Base-by-base conservation (phyloP, 495 filamentous ascomycete genomes). In the Jackrogersella minutella region DNA sequence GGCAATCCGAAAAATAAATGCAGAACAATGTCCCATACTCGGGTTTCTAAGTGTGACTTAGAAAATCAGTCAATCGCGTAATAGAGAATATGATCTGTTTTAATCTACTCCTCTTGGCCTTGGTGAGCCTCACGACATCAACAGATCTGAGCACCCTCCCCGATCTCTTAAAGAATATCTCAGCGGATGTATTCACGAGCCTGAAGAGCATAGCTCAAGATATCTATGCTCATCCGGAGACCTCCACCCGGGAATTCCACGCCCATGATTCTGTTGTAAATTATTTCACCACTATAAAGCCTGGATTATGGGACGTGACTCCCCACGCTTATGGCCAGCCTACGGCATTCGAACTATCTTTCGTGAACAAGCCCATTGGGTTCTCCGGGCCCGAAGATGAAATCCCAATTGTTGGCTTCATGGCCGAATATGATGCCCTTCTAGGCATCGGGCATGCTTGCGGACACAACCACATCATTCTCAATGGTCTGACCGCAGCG, bases 171-270 rank as follows among this genome's bases (percentile, higher is more conserved):
- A 54, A 69, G 22, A 55, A n/a, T 1, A 69, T 58, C 40, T 69
- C 66, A 19, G 61, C 44, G 11, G 53, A 57, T 37, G 64, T 70
- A 43, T 73, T 69, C 58, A 63, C 70, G 2, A 58, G 24, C 13
- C 60, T 70, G 14, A 55, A 70, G 31, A 28, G 13, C 11, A 68
- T 73, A 37, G 44, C 63, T 3, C 47, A 62, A 31, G 41, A 68
- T 21, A 82, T 85, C 50, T 80, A 77, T 71, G 77, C 72, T 1
- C 74, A 84, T 47, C 82, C 82, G 1, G 81, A 85, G 63, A 73
- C 79, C 4, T 78, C 77, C 3, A 80, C 79, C 19, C 43, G 79
- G 52, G 82, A 85, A 46, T 72, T 78, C 64, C 71, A 66, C 41
- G 80, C 82, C 16, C 81, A 85, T 41, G 76, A 83, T 60, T 68